Conservation (phyloP, 331 rosid genomes). For the Malus hybrid region DNA sequence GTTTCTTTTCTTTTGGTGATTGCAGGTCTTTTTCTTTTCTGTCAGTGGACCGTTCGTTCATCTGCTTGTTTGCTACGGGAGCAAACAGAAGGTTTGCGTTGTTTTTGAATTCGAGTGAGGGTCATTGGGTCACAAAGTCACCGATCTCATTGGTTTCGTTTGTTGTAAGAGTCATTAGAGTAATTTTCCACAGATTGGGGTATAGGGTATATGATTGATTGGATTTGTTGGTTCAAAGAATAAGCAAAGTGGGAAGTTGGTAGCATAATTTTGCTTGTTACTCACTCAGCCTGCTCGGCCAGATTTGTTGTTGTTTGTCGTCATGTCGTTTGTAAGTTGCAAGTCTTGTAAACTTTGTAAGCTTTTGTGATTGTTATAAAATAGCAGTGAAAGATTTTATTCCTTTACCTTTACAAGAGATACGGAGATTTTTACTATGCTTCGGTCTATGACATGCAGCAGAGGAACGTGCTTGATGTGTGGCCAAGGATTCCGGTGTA, state of each 20-base stretch:
- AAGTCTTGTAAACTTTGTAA: background rate
- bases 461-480: background rate
- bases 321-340: slow-evolving; percentile 11
- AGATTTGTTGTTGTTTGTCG: slow-evolving; percentile 16
- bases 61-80: slow-evolving; percentile 30
- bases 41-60: slow-evolving; percentile 17
- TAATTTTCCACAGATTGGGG: background rate
- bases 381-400: background rate
- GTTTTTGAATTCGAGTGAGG: slow-evolving; percentile 20
- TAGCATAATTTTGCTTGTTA: background rate
- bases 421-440: background rate
- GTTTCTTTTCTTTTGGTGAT: background rate
- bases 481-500: background rate
- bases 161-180: background rate
- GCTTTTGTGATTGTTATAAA: slow-evolving; percentile 14
- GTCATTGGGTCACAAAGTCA: slow-evolving; percentile 6
- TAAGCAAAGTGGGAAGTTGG: slow-evolving; percentile 3
- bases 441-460: background rate
- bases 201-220: slow-evolving; percentile 27
- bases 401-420: background rate
- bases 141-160: slow-evolving; percentile 4
- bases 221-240: slow-evolving; percentile 24
- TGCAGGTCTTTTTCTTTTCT: slow-evolving; percentile 37
- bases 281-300: slow-evolving; percentile 2
- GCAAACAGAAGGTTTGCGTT: slow-evolving; percentile 16